Conservation (phyloP, 2,329 filamentous ascomycete genomes). For the Clarireedia hainanense region DNA sequence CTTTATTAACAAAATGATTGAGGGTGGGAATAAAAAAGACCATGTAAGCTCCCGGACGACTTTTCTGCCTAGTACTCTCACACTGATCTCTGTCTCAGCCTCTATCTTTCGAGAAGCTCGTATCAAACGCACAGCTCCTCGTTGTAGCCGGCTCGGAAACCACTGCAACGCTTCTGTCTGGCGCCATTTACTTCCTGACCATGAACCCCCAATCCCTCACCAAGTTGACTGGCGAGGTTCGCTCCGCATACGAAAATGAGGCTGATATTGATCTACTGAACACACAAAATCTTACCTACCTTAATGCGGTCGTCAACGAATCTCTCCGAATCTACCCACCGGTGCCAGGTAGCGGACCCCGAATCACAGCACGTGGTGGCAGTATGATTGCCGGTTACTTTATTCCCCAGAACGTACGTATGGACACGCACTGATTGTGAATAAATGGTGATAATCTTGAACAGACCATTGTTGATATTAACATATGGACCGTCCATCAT, state of each 20-base stretch:
- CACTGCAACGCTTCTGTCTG: constrained; percentile 12
- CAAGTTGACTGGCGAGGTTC: constrained; percentile 34
- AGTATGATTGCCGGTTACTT: constrained; percentile 7
- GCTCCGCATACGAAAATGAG: constrained; percentile 29
- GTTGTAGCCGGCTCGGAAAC: constrained; percentile 11
- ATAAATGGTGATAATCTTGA: too few species aligned
- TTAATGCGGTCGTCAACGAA: background rate
- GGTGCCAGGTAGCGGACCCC: background rate
- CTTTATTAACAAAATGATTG: too few species aligned
- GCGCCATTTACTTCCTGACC: constrained; percentile 18
- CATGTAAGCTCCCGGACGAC: background rate
- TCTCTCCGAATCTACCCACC: constrained; percentile 1
- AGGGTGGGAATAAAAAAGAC: background rate
- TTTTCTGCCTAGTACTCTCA: background rate
- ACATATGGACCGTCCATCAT: too few species aligned
- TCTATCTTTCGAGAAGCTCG: constrained; percentile 4
- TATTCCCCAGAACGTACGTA: constrained; percentile 10
- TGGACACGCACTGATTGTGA: too few species aligned
- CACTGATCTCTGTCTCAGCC: background rate
- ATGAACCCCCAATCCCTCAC: constrained; percentile 26
- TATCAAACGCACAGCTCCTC: background rate
- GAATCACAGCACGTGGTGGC: constrained; percentile 20
- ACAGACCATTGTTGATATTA: too few species aligned
- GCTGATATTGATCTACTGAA: constrained; percentile 32
- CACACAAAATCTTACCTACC: background rate